Percentiles rank a stretch among this genome's conserved stretches.
Evolutionary conservation across 2,329 filamentous ascomycete species (phyloP).

Genomic region (Sclerotinia spermophila): DNA sequence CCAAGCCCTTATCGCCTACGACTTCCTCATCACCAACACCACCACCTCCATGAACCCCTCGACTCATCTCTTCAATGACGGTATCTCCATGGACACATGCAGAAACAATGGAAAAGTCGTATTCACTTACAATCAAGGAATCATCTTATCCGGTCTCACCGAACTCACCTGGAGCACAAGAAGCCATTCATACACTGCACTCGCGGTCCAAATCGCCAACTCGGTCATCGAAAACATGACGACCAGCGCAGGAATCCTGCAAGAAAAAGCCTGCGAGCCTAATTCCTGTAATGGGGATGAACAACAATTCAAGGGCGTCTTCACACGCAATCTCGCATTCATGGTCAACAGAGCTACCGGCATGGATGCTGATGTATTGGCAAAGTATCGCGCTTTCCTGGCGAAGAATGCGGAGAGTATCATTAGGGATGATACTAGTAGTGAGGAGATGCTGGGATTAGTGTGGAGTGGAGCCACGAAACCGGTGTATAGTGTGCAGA

Average conservation of each 20-base stretch:
- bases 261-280: slow-evolving; percentile 50
- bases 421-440: background rate
- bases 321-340: slow-evolving; percentile 60
- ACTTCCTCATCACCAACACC: slow-evolving; percentile 46
- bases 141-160: slow-evolving; percentile 55
- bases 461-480: slow-evolving; percentile 10
- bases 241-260: slow-evolving; percentile 47
- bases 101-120: slow-evolving; percentile 43
- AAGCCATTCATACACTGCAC: slow-evolving; percentile 40
- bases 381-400: slow-evolving; percentile 3
- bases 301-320: slow-evolving; percentile 70
- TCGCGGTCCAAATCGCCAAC: slow-evolving; percentile 51
- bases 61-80: slow-evolving; percentile 51
- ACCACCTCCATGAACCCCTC: slow-evolving; percentile 47
- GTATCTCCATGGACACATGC: slow-evolving; percentile 46
- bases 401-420: slow-evolving; percentile 12
- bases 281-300: slow-evolving; percentile 44
- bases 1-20: slow-evolving; percentile 48
- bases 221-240: slow-evolving; percentile 48
- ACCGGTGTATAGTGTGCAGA: slow-evolving; percentile 3
- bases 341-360: slow-evolving; percentile 43
- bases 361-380: background rate
- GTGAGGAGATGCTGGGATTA: slow-evolving; percentile 7
- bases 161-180: slow-evolving; percentile 54
- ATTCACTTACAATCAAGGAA: slow-evolving; percentile 59